Evolutionary conservation across 805 yeast genomes (phyloP), one percentile per base, ranked within the genome.

Genomic region (Ogataea trehalophila): DNA sequence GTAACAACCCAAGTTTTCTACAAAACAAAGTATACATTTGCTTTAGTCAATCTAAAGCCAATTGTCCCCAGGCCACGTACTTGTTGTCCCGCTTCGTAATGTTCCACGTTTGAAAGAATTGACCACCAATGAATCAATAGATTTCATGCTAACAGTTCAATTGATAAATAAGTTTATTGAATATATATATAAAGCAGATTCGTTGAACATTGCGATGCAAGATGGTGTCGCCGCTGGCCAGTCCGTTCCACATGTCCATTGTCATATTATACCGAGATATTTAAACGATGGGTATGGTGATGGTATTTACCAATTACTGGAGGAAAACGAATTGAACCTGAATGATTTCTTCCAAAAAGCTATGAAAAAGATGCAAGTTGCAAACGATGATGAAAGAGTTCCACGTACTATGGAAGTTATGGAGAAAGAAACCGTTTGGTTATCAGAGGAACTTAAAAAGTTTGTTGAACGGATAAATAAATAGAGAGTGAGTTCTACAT

Each of bases 221-320:
- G 99, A 94, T 63, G 99, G 99, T 0, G 87, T 90, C 0, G 89
- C 89, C 43, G 92, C 97, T 1, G 99, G 99, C 4, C 99, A 94
- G 63, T 80, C 91, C n/a, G 83, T 94, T 2, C 96, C 97, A 5
- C 99, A 94, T 66, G 74, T 92, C 29, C 99, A 94, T 65, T 85
- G 96, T 18, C 99, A 94, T 63, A 69, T 94, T 17, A 90, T 94
- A 18, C 99, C 99, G 6, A 74, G 99, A 37, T 81, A 76, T 62
- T 66, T 80, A 41, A 70, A 71, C 4, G 83, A 85, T 58, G 69
- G 69, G 0, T 69, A 62, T 39, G 89, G 89, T 1, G 96, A 88
- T 62, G 82, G 79, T 37, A 76, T 94, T 31, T 89, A 94, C 63
- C 70, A 69, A n/a, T 66, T 73, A 55, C 62, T 94, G 43, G 90